Conservation (phyloP, 495 filamentous ascomycete genomes). For the Pyrenula aspistea region DNA sequence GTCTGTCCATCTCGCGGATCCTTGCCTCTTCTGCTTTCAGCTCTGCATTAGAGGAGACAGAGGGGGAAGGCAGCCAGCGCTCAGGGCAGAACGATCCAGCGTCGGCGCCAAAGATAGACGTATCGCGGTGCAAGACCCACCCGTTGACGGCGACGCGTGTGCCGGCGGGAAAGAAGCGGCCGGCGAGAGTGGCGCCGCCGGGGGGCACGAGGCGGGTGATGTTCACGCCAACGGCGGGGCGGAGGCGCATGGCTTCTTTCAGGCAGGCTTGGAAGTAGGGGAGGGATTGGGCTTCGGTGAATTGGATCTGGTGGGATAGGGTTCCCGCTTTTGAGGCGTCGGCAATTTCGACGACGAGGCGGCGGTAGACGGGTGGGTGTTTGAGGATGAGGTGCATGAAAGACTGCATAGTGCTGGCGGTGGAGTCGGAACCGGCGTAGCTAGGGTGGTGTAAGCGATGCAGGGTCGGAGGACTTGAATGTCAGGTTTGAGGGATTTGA, state of each 20-base stretch:
- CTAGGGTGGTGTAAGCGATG: slow-evolving; percentile 3
- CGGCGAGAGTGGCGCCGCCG: slow-evolving; percentile 6
- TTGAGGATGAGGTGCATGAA: slow-evolving; percentile 40
- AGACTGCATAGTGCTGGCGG: slow-evolving; percentile 30
- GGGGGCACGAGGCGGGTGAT: slow-evolving; percentile 12
- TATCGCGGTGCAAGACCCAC: slow-evolving; percentile 19
- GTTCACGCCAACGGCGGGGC: slow-evolving; percentile 11
- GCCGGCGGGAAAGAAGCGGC: slow-evolving; percentile 10
- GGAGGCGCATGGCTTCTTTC: slow-evolving; percentile 18
- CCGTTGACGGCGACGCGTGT: slow-evolving; percentile 16
- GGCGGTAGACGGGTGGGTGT: slow-evolving; percentile 27
- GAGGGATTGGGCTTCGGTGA: slow-evolving; percentile 21
- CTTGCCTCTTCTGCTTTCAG: neutral
- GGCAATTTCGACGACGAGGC: slow-evolving; percentile 40
- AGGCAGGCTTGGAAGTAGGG: slow-evolving; percentile 28
- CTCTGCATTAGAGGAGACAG: neutral
- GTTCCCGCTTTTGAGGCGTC: slow-evolving; percentile 8
- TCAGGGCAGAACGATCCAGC: slow-evolving; percentile 36
- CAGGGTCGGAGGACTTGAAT: too few species aligned
- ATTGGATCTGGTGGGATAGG: slow-evolving; percentile 7
- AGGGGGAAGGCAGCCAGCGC: slow-evolving; percentile 36
- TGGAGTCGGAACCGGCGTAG: slow-evolving; percentile 37
- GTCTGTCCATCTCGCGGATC: neutral
- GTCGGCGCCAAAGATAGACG: slow-evolving; percentile 35
- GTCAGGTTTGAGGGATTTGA: neutral